phyloP scores from a whole-genome alignment of 345 rosid genomes.

The Erodium maritimum region DNA sequence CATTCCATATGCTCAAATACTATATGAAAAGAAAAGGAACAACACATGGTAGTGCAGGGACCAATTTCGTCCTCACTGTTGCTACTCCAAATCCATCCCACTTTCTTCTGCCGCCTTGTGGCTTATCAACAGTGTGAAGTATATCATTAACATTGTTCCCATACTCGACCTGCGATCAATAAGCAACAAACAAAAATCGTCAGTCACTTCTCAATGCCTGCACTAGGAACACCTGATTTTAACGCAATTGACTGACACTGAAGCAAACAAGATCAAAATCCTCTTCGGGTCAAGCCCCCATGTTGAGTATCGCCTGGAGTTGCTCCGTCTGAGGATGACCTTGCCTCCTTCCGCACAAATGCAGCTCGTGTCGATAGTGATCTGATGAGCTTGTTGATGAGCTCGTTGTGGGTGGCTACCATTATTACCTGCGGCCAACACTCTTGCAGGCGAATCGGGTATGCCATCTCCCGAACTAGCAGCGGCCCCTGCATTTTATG shows the following conservation, averaged over 20 bases:
- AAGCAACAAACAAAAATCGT: background rate
- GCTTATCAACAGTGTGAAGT: conserved; percentile 64
- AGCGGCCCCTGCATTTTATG: conserved; percentile 2
- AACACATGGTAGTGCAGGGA: too few relatives aligned
- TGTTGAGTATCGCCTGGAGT: conserved; percentile 50
- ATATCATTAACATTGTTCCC: conserved; percentile 84
- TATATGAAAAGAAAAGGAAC: too few relatives aligned
- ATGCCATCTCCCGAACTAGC: conserved; percentile 19
- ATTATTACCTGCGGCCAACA: conserved; percentile 25
- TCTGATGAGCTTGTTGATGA: conserved; percentile 69
- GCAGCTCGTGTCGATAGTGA: conserved; percentile 45
- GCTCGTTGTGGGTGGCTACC: conserved; percentile 16
- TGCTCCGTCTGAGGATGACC: conserved; percentile 37
- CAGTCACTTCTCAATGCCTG: background rate
- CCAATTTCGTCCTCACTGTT: too few relatives aligned
- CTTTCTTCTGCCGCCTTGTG: conserved; percentile 18
- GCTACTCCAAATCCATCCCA: conserved; percentile 30
- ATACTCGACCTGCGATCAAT: conserved; percentile 64
- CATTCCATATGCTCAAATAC: too few relatives aligned
- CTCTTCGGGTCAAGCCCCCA: conserved; percentile 83
- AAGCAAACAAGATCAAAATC: conserved; percentile 76
- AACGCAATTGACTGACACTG: conserved; percentile 42
- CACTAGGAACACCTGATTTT: background rate
- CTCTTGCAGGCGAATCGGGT: conserved; percentile 39
- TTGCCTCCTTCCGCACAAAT: conserved; percentile 30